Base-by-base conservation (phyloP, 2,329 filamentous ascomycete species). In the Colletotrichum liriopes region DNA sequence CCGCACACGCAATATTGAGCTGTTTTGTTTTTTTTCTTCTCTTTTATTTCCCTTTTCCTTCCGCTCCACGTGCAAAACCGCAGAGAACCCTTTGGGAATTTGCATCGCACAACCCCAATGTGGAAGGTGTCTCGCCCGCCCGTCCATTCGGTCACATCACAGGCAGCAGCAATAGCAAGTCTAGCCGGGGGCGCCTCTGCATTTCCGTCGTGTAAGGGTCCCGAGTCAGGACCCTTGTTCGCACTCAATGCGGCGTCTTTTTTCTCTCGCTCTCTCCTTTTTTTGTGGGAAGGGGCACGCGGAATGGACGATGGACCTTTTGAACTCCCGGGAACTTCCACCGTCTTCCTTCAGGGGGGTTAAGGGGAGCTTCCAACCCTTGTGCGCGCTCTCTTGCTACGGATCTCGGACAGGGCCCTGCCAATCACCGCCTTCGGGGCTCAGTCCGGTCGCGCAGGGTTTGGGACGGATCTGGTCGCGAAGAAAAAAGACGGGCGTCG, bases 151-250 rank as follows among this genome's bases (percentile, higher is more conserved):
- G 20, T 35, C 39, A 23, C 45, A 11, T 29, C 20, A 45, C 9
- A 23, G 32, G 43, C 11, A 37, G 52, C 32, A 3, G 65, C 47
- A 47, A 37, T 37, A 41, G 47, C 11, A 55, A 29, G 5, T 11
- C 16, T 9, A 32, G 29, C 56, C 26, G 18, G 23, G 45, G 37
- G 49, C 47, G 37, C 26, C 23, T 41, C 26, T 65, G 14, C 5
- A n/a, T 29, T 37, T n/a, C 45, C 20, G 49, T 26, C n/a, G 35
- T 39, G 52, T 59, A 64, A 29, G 59, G 52, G 39, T 54, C 29
- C 26, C 68, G 69, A 72, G 69, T 69, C 69, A 72, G 29, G 32
- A 72, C 65, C 69, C 69, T 65, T 72, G 69, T 45, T 47, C 43
- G 26, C 16, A 23, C 56, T 52, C 55, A 18, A 41, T 61, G 37